Evolutionary conservation across 345 rosid genomes (phyloP), one percentile per base, ranked within the genome.

Genomic region (Psidium guajava): DNA sequence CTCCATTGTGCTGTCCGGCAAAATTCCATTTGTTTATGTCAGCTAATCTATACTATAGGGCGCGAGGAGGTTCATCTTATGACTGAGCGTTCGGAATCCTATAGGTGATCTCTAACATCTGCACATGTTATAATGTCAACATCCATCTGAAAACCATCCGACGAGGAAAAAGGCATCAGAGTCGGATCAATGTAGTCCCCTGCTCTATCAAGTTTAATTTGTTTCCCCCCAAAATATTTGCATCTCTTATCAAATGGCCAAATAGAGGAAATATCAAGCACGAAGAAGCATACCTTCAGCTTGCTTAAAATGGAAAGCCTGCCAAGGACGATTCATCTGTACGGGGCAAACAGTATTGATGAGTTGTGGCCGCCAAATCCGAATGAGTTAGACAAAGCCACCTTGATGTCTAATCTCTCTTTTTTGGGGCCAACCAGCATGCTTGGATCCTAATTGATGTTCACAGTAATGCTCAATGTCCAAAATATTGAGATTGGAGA

Each of bases 331-430:
- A 58, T 82, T 85, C 83, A 88, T 50, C 84, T 84, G 89, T 82
- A 84, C 9, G 84, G 90, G 11, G 85, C 59, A 49, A 89, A 87
- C 24, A 89, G 75, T 81, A 89, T 84, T 2, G 88, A 85, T 49
- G 92, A 87, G 84, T 89, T 89, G 84, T 89, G 91, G 58, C 92
- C 92, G 16, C 92, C 92, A 82, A 87, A 84, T 15, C 91, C 89
- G 18, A 90, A 89, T 14, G 92, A 89, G 83, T 85, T 89, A 11
- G 90, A 90, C 55, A 87, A 50, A 57, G 91, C 89, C 53, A 86
- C 88, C 82, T 90, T 90, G 7, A 90, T 54, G 64, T 87, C 88
- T 69, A 89, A 27, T 64, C 87, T 64, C 83, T 90, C 91, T 87
- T 89, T 87, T 84, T 54, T 87, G 8, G 88, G 56, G 83, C 89